Conservation (phyloP, 441 rosid genomes). For the Populus hybrid region DNA sequence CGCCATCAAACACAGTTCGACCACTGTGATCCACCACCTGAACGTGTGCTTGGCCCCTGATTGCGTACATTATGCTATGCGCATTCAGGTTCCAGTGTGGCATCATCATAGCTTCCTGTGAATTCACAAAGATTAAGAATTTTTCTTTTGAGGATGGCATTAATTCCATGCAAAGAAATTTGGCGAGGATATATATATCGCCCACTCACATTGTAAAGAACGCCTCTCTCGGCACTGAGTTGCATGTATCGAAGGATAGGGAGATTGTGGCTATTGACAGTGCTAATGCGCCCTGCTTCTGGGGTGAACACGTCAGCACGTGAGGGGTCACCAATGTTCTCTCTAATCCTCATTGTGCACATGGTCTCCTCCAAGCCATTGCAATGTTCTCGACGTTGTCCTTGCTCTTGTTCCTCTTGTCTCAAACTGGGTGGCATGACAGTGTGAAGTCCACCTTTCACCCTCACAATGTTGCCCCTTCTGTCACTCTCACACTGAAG, state of each 20-base stretch:
- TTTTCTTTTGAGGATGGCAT: neutral
- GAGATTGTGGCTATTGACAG: slow-evolving; percentile 56
- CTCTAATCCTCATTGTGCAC: slow-evolving; percentile 56
- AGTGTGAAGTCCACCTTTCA: slow-evolving; percentile 43
- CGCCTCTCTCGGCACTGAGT: slow-evolving; percentile 57
- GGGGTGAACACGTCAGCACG: slow-evolving; percentile 59
- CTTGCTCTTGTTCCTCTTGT: slow-evolving; percentile 25
- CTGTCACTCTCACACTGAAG: slow-evolving; percentile 45
- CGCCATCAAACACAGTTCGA: slow-evolving; percentile 47
- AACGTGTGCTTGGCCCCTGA: slow-evolving; percentile 46
- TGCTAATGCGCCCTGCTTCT: slow-evolving; percentile 47
- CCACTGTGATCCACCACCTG: slow-evolving; percentile 68
- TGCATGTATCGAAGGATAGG: slow-evolving; percentile 50
- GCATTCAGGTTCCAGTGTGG: slow-evolving; percentile 74
- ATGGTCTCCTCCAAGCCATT: slow-evolving; percentile 83
- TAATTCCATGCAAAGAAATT: neutral
- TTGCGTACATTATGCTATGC: slow-evolving; percentile 53
- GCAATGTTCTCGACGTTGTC: neutral
- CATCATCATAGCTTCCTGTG: slow-evolving; percentile 50
- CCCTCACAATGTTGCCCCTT: slow-evolving; percentile 60
- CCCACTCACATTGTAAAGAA: slow-evolving; percentile 38
- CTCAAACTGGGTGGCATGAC: slow-evolving; percentile 46
- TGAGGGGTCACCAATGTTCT: slow-evolving; percentile 60
- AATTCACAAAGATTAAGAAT: neutral
- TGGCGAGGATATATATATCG: neutral